Percentiles rank a stretch among this genome's conserved stretches.
Evolutionary conservation across 1,139 yeast species (phyloP).

Genomic region (Ogataea hybrid): DNA sequence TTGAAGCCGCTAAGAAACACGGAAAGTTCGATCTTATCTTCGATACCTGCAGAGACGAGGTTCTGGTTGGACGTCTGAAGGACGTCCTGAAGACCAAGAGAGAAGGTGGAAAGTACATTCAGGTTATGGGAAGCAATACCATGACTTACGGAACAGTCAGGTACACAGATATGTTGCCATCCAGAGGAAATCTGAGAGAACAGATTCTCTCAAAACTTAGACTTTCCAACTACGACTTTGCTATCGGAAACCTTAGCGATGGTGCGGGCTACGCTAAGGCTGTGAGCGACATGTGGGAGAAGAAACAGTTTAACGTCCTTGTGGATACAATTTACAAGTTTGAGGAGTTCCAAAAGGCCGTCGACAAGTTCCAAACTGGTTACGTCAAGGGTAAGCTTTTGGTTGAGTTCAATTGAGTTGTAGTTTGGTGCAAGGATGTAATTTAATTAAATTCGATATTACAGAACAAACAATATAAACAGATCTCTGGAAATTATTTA

Average conservation of each 20-base stretch:
- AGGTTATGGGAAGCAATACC: slow-evolving; percentile 36
- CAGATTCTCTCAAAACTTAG: too few species aligned
- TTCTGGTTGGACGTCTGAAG: slow-evolving; percentile 15
- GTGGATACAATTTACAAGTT: slow-evolving; percentile 55
- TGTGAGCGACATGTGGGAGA: slow-evolving; percentile 38
- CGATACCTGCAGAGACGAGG: slow-evolving; percentile 24
- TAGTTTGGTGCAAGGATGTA: slow-evolving; percentile 3
- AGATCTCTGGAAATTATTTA: slow-evolving; percentile 1
- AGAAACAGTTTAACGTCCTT: slow-evolving; percentile 41
- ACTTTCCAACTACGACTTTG: too few species aligned
- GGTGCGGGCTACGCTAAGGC: too few species aligned
- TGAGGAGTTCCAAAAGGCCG: slow-evolving; percentile 49
- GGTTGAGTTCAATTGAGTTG: slow-evolving; percentile 28
- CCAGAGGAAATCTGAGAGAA: slow-evolving; percentile 13
- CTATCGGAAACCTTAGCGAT: too few species aligned
- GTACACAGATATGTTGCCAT: slow-evolving; percentile 14
- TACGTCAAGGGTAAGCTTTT: slow-evolving; percentile 65
- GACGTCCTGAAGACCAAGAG: slow-evolving; percentile 20
- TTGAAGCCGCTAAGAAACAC: slow-evolving; percentile 33
- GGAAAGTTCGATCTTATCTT: slow-evolving; percentile 43
- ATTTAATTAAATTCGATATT: background rate
- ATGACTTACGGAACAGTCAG: slow-evolving; percentile 19
- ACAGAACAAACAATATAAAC: slow-evolving; percentile 6
- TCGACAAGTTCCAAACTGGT: slow-evolving; percentile 43
- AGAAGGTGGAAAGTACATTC: slow-evolving; percentile 32